phyloP scores from a whole-genome alignment of 1,284 basidiomycete species.

The Trichosporon sp. region DNA sequence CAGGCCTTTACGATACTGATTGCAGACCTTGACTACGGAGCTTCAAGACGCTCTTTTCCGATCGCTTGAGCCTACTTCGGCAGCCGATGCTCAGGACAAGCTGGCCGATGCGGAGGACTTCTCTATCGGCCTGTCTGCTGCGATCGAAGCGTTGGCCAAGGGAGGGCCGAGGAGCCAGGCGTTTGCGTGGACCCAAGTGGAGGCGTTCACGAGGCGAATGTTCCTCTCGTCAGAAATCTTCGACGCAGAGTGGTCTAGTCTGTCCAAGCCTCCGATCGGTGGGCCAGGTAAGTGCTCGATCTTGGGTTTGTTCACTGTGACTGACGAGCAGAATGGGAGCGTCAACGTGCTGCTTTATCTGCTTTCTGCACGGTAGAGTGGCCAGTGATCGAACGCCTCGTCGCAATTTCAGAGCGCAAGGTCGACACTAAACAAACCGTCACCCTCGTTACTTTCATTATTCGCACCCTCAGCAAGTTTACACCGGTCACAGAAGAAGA shows the following conservation, averaged over 20 bases:
- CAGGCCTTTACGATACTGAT: neutral
- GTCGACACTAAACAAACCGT: neutral
- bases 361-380: slow-evolving; percentile 21
- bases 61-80: slow-evolving; percentile 2
- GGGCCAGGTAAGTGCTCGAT: neutral
- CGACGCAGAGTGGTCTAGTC: slow-evolving; percentile 6
- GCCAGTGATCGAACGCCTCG: slow-evolving; percentile 23
- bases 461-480: slow-evolving; percentile 24
- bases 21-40: slow-evolving; percentile 4
- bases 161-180: slow-evolving; percentile 17
- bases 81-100: neutral
- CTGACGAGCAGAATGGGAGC: slow-evolving; percentile 19
- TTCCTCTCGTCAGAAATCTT: slow-evolving; percentile 6
- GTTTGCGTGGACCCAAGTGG: slow-evolving; percentile 20
- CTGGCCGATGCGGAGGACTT: slow-evolving; percentile 1
- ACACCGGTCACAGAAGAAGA: slow-evolving; percentile 16
- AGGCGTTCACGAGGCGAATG: slow-evolving; percentile 19
- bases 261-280: neutral
- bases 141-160: slow-evolving; percentile 18
- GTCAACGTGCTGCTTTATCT: slow-evolving; percentile 23
- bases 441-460: slow-evolving; percentile 14
- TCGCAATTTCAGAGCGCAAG: neutral
- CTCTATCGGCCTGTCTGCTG: slow-evolving; percentile 16
- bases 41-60: slow-evolving; percentile 10
- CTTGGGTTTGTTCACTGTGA: neutral